Evolutionary conservation across 176 grass and related monocot genomes (phyloP).

Genomic region (Triticum turgidum): DNA sequence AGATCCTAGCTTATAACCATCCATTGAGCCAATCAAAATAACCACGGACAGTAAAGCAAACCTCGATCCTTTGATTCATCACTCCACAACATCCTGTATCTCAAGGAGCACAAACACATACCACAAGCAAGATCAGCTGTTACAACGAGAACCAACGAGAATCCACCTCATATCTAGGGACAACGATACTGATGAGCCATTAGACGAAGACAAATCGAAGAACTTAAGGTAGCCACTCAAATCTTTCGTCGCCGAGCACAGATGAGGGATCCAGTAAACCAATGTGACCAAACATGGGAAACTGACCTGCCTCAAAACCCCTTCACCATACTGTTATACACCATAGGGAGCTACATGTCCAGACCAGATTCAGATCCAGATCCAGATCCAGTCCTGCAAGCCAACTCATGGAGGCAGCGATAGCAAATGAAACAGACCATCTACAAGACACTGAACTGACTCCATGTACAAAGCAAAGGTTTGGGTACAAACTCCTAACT

Average conservation of each 20-base stretch:
- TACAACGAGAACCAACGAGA: no score
- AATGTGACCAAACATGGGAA: no score
- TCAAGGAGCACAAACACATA: no score
- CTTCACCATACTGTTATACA: neutral
- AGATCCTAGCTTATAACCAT: neutral
- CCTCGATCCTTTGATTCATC: neutral
- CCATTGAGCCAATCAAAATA: neutral
- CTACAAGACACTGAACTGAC: neutral
- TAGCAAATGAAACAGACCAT: neutral
- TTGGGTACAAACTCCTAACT: neutral
- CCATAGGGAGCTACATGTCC: neutral
- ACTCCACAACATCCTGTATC: no score
- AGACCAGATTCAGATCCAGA: neutral
- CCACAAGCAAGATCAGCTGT: no score
- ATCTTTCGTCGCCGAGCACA: no score
- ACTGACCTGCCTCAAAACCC: no score
- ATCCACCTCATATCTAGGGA: no score
- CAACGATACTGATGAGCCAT: no score
- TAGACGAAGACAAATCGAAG: no score
- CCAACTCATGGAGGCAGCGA: neutral
- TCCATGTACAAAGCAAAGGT: neutral
- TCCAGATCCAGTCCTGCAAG: conserved; percentile 23
- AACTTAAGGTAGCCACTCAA: no score
- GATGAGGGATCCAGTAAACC: no score
- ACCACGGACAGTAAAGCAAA: neutral